A percentile compares a stretch with the other conserved stretches of the same genome.
phyloP scores from a whole-genome alignment of 768 basidiomycete species.

The Austroboletus eburneus region DNA sequence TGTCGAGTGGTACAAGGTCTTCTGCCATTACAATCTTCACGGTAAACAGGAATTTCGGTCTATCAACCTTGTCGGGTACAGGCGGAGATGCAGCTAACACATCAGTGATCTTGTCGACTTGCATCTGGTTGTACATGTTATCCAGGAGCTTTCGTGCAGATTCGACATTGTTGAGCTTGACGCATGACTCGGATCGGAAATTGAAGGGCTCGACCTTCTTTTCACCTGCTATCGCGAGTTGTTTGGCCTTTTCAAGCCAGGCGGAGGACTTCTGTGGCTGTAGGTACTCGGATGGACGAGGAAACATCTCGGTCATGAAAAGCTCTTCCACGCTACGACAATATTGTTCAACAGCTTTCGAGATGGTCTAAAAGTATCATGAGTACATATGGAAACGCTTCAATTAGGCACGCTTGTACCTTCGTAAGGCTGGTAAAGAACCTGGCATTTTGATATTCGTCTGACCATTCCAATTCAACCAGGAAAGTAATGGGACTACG shows the following conservation, averaged over 20 bases:
- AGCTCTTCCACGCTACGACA: constrained; percentile 81
- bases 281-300: constrained; percentile 69
- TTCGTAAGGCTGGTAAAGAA: constrained; percentile 89
- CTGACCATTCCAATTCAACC: constrained; percentile 88
- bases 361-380: constrained; percentile 61
- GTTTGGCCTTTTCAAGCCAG: constrained; percentile 83
- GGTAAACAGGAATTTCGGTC: constrained; percentile 78
- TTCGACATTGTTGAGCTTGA: constrained; percentile 97
- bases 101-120: constrained; percentile 81
- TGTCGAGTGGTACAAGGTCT: constrained; percentile 73
- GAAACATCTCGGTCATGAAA: constrained; percentile 96
- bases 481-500: constrained; percentile 87
- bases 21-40: constrained; percentile 94
- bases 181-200: constrained; percentile 89
- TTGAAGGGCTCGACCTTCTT: constrained; percentile 95
- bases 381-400: background rate
- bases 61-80: constrained; percentile 65
- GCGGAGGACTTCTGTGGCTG: constrained; percentile 85
- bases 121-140: constrained; percentile 88
- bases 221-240: constrained; percentile 71
- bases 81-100: constrained; percentile 58
- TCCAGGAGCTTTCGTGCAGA: constrained; percentile 88
- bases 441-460: constrained; percentile 81
- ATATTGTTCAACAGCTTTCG: constrained; percentile 89
- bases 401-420: constrained; percentile 38